A percentile compares a stretch with the other conserved stretches of the same genome.
These are phyloP conservation scores for Ceratocystis albifundus DNA, from an alignment of 2,329 filamentous ascomycete genomes.

Conservation along the genomic window DNA sequence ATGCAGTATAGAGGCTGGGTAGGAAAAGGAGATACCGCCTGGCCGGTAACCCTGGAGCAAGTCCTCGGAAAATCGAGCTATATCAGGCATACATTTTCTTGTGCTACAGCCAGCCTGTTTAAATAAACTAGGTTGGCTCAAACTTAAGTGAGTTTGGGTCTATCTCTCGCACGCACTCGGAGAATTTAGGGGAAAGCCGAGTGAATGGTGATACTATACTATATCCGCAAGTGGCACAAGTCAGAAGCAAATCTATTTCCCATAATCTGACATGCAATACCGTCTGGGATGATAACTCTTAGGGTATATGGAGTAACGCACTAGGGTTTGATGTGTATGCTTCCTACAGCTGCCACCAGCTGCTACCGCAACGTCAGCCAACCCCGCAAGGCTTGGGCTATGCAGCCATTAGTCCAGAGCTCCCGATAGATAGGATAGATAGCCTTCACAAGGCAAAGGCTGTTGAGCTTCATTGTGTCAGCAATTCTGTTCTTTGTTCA, in stretches of 20 bases:
- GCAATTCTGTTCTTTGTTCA: background rate
- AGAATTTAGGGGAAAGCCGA: background rate
- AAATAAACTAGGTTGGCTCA: background rate
- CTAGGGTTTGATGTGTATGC: background rate
- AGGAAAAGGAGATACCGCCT: background rate
- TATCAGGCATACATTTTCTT: background rate
- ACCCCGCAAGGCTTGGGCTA: slow-evolving; percentile 20
- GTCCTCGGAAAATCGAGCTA: background rate
- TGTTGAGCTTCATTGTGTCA: slow-evolving; percentile 1
- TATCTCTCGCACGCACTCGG: background rate
- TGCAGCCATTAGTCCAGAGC: slow-evolving; percentile 5
- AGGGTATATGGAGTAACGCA: background rate
- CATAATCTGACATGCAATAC: background rate
- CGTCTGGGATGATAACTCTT: background rate
- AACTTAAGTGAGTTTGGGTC: background rate
- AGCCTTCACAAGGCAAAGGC: background rate
- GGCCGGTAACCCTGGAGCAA: background rate
- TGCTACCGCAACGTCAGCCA: slow-evolving; percentile 1
- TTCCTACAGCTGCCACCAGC: background rate
- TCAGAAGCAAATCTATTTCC: background rate
- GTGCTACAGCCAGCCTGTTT: background rate
- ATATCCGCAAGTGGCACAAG: background rate
- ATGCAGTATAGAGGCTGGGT: background rate
- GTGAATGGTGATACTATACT: background rate
- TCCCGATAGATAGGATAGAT: slow-evolving; percentile 5